Evolutionary conservation across 2,329 filamentous ascomycete genomes (phyloP), one percentile per base, ranked within the genome.

Genomic region (Cercospora citrullina): DNA sequence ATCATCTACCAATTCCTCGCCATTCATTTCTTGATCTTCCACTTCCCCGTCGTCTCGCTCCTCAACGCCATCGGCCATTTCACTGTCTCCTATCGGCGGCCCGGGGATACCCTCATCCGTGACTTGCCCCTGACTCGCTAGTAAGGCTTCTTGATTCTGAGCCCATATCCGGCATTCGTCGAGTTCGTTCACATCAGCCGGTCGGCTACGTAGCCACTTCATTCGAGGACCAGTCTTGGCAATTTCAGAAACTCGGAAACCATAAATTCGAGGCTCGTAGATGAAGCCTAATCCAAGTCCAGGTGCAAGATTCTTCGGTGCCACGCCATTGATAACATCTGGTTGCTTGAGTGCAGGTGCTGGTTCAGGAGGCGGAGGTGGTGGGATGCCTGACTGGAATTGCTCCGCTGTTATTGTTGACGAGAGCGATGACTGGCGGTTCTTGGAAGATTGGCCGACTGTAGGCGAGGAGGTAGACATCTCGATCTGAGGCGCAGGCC

Each of bases 201-300:
- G 95, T 77, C 93, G 91, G 80, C 91, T 89, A 73, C 95, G 89
- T 74, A 99, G 83, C 95, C 95, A 99, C 78, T 94, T 93, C 95
- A 99, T 99, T 69, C 95, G 87, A 12, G 95, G 95, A 0, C 95
- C 95, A 26, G 92, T 93, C 73, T 91, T 89, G 51, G 95, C 92
- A 67, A 94, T 86, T 80, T 98, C 95, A 18, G 92, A 94, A 23
- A 99, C 95, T 69, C 91, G 88, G 83, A 99, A 99, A 30, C 95
- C 95, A 81, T 98, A 99, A 78, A 99, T 98, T 73, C 90, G 91
- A 68, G 95, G 93, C 78, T 97, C 93, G 81, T 98, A 98, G 75
- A 97, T 92, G 79, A 89, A 93, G 68, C 89, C 88, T 60, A 84
- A 84, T 10, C 95, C 95, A 2, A 99, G 85, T 1, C 93, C 93